Conservation (phyloP, 345 rosid genomes). For the Excoecaria cochinchinensis region DNA sequence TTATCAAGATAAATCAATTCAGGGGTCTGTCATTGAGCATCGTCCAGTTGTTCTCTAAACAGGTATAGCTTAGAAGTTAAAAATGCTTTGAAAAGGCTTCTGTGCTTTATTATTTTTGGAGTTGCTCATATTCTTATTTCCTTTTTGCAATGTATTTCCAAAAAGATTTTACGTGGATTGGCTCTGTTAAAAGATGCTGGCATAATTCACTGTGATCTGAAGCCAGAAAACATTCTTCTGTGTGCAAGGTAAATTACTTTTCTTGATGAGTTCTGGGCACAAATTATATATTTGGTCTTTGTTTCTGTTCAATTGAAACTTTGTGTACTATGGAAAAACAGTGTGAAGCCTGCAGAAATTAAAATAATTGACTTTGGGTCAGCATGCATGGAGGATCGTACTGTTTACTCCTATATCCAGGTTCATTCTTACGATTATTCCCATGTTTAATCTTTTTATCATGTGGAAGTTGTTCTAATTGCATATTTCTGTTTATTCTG, state of each 20-base stretch:
- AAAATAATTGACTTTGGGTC: constrained; percentile 99
- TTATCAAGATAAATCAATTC: constrained; percentile 90
- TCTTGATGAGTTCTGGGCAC: constrained; percentile 21
- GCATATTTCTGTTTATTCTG: constrained; percentile 35
- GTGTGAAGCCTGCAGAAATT: constrained; percentile 90
- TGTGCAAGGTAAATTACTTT: constrained; percentile 69
- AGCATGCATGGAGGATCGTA: constrained; percentile 97
- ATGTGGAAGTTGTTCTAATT: constrained; percentile 18
- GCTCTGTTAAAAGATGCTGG: constrained; percentile 93
- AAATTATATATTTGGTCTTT: constrained; percentile 12
- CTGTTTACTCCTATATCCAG: constrained; percentile 99
- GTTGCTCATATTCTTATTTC: constrained; percentile 19
- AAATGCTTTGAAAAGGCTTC: background rate
- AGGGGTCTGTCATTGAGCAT: constrained; percentile 93
- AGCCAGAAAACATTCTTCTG: constrained; percentile 96
- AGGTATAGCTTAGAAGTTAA: constrained; percentile 47
- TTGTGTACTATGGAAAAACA: constrained; percentile 38
- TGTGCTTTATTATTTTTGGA: constrained; percentile 10
- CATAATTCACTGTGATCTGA: constrained; percentile 96
- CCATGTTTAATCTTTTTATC: constrained; percentile 13
- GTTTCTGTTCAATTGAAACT: constrained; percentile 14
- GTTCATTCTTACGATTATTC: constrained; percentile 35
- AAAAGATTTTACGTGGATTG: constrained; percentile 82
- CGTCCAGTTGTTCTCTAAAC: constrained; percentile 94
- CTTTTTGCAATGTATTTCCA: constrained; percentile 13